Conservation (phyloP, 73 alveolate genomes). For the Symbiodinium natans region DNA sequence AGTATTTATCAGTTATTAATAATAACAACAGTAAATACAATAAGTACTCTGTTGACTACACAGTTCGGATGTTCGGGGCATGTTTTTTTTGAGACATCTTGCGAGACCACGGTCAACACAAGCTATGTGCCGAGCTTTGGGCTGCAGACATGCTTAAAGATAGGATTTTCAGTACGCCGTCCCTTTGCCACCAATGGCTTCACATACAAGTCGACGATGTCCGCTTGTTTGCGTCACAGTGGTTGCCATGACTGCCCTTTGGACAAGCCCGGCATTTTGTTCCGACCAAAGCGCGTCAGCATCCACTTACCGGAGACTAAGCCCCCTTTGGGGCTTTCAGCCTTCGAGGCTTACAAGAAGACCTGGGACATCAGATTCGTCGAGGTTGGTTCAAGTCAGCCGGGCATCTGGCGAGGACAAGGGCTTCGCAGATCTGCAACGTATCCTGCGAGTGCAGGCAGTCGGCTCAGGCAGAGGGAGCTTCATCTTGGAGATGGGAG, state of each 20-base stretch:
- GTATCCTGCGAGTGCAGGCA: conserved; percentile 47
- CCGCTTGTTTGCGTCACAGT: not conserved
- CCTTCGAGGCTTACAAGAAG: not conserved
- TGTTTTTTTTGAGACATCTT: not conserved
- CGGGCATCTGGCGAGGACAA: conserved; percentile 35
- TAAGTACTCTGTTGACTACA: no score
- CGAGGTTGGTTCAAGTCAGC: not conserved
- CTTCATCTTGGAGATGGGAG: conserved; percentile 86
- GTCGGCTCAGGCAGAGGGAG: conserved; percentile 87
- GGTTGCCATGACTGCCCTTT: not conserved
- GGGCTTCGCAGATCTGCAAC: conserved; percentile 57
- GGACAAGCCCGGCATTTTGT: conserved; percentile 3
- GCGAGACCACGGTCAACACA: no score
- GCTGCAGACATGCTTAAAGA: not conserved
- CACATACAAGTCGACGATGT: conserved; percentile 9
- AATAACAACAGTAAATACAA: no score
- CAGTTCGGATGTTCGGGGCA: not conserved
- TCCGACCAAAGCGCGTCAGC: not conserved
- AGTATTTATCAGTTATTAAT: no score
- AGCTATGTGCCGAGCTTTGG: no score
- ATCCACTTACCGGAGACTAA: not conserved
- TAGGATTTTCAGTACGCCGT: not conserved
- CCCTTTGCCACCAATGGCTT: not conserved
- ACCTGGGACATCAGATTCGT: not conserved
- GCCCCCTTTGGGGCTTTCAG: not conserved